phyloP scores from a whole-genome alignment of 2,329 filamentous ascomycete genomes.

The Fusarium robinianum region DNA sequence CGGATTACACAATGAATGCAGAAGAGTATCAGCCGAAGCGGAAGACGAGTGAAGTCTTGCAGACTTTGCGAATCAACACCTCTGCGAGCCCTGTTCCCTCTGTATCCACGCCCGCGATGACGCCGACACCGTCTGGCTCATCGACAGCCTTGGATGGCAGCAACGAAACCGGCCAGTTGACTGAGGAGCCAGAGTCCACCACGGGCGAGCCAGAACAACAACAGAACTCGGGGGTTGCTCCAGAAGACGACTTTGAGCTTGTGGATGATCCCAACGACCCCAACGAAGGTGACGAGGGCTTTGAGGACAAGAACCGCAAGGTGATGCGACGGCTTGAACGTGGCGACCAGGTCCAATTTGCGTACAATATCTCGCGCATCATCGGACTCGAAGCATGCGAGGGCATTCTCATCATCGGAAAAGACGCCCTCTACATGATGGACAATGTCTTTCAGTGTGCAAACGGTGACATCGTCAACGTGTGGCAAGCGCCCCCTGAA shows the following conservation, averaged over 20 bases:
- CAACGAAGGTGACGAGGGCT: conserved; percentile 72
- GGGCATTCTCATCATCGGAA: conserved; percentile 89
- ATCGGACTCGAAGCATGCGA: conserved; percentile 93
- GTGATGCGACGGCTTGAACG: conserved; percentile 93
- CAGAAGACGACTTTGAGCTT: conserved; percentile 94
- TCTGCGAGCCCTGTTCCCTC: conserved; percentile 29
- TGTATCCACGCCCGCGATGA: conserved; percentile 19
- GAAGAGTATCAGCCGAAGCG: conserved; percentile 86
- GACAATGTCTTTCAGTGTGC: conserved; percentile 95
- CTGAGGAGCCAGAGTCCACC: conserved; percentile 31
- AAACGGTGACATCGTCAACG: conserved; percentile 95
- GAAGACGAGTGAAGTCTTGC: conserved; percentile 56
- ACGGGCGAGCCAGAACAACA: conserved; percentile 24
- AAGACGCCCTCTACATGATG: conserved; percentile 89
- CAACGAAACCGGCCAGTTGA: conserved; percentile 23
- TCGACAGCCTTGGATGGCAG: conserved; percentile 29
- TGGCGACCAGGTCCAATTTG: conserved; percentile 88
- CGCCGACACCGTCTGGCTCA: conserved; percentile 25
- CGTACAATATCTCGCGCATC: conserved; percentile 94
- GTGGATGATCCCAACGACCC: conserved; percentile 90
- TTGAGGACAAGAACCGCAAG: conserved; percentile 97
- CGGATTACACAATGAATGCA: conserved; percentile 70
- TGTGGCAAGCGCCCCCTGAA: conserved; percentile 88
- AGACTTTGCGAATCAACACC: conserved; percentile 43
- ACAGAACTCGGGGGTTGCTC: conserved; percentile 32